These are phyloP conservation scores for Alloascoidea africana DNA, from an alignment of 805 yeast genomes.

Conservation along the genomic window DNA sequence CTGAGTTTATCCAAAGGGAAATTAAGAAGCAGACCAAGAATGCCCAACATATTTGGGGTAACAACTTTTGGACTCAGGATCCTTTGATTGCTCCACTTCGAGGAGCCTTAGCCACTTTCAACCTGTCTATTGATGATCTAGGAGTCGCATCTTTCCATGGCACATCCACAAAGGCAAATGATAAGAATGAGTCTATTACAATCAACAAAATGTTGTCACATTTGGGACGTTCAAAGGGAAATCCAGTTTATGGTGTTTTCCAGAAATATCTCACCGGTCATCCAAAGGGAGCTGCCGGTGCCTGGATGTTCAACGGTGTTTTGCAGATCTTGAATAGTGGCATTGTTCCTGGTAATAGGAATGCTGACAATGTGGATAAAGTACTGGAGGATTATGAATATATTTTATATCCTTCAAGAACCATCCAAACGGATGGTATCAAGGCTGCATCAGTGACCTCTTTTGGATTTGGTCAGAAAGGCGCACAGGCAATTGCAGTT, in stretches of 20 bases:
- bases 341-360: conserved; percentile 95
- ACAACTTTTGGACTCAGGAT: conserved; percentile 80
- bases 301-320: conserved; percentile 99
- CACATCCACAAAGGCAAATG: conserved; percentile 96
- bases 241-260: conserved; percentile 96
- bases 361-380: conserved; percentile 92
- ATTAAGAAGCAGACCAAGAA: conserved; percentile 72
- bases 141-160: conserved; percentile 99
- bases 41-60: conserved; percentile 92
- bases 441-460: conserved; percentile 96
- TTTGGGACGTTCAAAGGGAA: conserved; percentile 94
- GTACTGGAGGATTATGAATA: conserved; percentile 69
- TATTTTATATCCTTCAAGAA: conserved; percentile 87
- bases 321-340: conserved; percentile 87
- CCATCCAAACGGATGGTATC: conserved; percentile 89
- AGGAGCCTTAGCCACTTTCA: conserved; percentile 92
- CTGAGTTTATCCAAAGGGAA: conserved; percentile 78
- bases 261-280: conserved; percentile 98
- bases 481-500: conserved; percentile 86
- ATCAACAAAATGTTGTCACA: conserved; percentile 87
- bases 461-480: conserved; percentile 99
- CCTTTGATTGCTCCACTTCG: conserved; percentile 93
- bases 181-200: conserved; percentile 92
- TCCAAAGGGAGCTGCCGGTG: conserved; percentile 99
- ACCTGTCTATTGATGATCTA: conserved; percentile 85